Evolutionary conservation across 164 flowering plant species (phyloP).

Genomic region (Vitis rupestris): DNA sequence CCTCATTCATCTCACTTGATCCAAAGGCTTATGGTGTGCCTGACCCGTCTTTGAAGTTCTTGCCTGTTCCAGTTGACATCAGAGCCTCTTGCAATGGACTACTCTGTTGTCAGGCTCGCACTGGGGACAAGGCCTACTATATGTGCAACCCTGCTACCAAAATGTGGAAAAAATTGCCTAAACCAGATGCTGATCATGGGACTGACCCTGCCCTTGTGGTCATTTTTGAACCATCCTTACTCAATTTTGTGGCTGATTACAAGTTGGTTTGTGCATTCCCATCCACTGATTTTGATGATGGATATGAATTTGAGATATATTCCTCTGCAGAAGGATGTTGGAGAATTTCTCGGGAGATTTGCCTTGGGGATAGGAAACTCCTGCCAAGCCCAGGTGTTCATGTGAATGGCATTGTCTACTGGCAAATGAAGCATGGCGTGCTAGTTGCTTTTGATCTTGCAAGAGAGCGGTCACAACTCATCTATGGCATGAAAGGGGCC

Average conservation of each 20-base stretch:
- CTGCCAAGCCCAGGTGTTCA: constrained; percentile 31
- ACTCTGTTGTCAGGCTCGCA: constrained; percentile 39
- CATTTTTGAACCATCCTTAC: constrained; percentile 44
- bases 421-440: constrained; percentile 10
- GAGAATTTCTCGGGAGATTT: constrained; percentile 46
- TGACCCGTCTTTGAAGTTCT: constrained; percentile 40
- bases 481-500: constrained; percentile 9
- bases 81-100: constrained; percentile 48
- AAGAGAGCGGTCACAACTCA: constrained; percentile 29
- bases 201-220: constrained; percentile 41
- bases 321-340: constrained; percentile 37
- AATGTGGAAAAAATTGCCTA: constrained; percentile 47
- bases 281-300: constrained; percentile 43
- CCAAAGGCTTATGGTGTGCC: constrained; percentile 44
- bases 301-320: constrained; percentile 51
- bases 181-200: constrained; percentile 42
- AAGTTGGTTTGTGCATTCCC: constrained; percentile 47
- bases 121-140: constrained; percentile 36
- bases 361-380: constrained; percentile 21
- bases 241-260: constrained; percentile 48
- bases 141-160: constrained; percentile 58
- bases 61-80: constrained; percentile 46
- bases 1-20: constrained; percentile 39
- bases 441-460: constrained; percentile 37
- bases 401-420: constrained; percentile 41